These are phyloP conservation scores for Clonostachys rhizophaga DNA, from an alignment of 2,329 filamentous ascomycete genomes.

Conservation along the genomic window DNA sequence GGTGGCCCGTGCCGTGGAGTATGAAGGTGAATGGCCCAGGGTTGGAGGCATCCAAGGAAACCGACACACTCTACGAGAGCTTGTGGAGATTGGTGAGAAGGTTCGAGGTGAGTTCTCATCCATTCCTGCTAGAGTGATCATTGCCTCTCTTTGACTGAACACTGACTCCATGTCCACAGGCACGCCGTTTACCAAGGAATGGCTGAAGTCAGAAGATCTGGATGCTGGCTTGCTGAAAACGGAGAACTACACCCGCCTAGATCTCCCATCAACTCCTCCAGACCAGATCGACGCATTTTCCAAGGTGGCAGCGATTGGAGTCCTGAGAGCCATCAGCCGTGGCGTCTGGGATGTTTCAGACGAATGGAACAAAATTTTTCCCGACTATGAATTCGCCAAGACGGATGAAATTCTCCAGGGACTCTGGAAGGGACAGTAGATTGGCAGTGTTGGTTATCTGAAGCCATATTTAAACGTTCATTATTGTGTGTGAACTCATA, in stretches of 20 bases:
- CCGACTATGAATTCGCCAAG: slow-evolving; percentile 33
- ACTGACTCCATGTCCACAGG: slow-evolving; percentile 5
- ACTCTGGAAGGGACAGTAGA: too few species aligned
- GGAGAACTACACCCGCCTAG: slow-evolving; percentile 2
- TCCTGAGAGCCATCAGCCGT: slow-evolving; percentile 23
- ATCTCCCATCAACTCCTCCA: slow-evolving; percentile 4
- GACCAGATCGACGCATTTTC: slow-evolving; percentile 12
- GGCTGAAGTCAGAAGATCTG: slow-evolving; percentile 11
- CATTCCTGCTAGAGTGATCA: too few species aligned
- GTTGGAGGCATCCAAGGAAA: slow-evolving; percentile 33
- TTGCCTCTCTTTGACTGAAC: background rate
- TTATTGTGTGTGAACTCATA: too few species aligned
- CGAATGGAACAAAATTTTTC: slow-evolving; percentile 38
- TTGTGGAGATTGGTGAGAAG: slow-evolving; percentile 31
- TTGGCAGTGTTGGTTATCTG: too few species aligned
- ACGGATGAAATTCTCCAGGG: slow-evolving; percentile 18
- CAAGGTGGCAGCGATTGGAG: slow-evolving; percentile 20
- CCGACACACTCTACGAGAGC: slow-evolving; percentile 22
- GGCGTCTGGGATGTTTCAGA: slow-evolving; percentile 31
- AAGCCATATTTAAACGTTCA: too few species aligned
- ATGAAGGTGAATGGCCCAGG: slow-evolving; percentile 34
- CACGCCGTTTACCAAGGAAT: slow-evolving; percentile 9
- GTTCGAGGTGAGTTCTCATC: slow-evolving; percentile 25
- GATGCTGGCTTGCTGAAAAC: slow-evolving; percentile 2
- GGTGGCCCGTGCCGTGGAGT: slow-evolving; percentile 33